Conservation (phyloP, 1,139 yeast genomes). For the Hansenula lynferdii region DNA sequence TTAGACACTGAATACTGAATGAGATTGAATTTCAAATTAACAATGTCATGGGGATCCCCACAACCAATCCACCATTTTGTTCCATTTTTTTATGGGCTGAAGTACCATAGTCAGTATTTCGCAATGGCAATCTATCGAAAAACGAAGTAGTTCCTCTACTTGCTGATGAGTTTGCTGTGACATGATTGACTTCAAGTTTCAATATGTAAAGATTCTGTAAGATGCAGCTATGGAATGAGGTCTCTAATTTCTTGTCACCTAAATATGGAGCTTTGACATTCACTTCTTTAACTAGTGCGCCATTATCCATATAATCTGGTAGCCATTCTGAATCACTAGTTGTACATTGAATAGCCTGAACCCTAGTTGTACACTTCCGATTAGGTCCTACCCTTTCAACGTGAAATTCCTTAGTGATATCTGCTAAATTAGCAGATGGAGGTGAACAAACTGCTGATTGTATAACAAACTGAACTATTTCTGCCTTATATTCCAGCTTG, state of each 20-base stretch:
- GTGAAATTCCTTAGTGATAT: background rate
- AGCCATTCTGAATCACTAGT: conserved; percentile 9
- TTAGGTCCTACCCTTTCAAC: background rate
- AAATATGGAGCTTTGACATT: conserved; percentile 10
- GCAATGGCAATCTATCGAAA: too few species aligned
- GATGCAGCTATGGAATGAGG: conserved; percentile 17
- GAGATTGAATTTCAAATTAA: too few species aligned
- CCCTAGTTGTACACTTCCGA: background rate
- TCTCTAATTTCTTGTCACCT: conserved; percentile 3
- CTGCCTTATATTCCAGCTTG: background rate
- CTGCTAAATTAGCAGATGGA: conserved; percentile 7
- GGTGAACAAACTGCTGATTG: conserved; percentile 11
- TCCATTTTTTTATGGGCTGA: too few species aligned
- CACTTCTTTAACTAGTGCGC: conserved; percentile 4
- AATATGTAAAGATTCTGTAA: conserved; percentile 15
- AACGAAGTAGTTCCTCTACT: too few species aligned
- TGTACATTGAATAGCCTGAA: background rate
- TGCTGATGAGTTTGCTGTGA: too few species aligned
- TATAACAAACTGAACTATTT: conserved; percentile 11
- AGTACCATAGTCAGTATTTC: too few species aligned
- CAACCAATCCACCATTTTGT: too few species aligned
- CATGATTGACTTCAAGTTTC: conserved; percentile 2
- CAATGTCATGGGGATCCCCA: too few species aligned
- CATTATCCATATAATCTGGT: conserved; percentile 12
- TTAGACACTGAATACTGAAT: too few species aligned